phyloP scores from a whole-genome alignment of 306 rosid genomes.

The Cucumis melo region DNA sequence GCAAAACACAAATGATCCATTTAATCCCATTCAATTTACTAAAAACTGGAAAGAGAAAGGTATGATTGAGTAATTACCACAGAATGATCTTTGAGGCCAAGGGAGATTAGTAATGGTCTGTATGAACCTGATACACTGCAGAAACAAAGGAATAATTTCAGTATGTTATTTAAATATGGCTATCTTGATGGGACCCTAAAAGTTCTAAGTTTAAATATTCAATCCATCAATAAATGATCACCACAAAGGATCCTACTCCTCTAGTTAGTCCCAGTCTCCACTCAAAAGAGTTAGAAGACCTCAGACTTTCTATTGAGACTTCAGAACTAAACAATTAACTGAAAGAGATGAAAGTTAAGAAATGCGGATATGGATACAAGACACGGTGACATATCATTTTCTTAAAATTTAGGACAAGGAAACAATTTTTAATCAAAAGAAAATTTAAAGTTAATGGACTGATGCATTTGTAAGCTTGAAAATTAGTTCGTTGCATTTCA shows the following conservation, averaged over 20 bases:
- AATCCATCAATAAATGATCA: neutral
- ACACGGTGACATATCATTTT: no score
- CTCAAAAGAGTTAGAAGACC: neutral
- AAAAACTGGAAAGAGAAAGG: neutral
- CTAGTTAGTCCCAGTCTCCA: neutral
- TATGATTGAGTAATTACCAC: conserved; percentile 20
- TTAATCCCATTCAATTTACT: neutral
- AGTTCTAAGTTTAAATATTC: neutral
- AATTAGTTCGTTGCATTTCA: no score
- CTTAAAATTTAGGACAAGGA: no score
- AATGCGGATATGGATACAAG: no score
- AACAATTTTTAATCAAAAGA: no score
- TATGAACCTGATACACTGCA: conserved; percentile 58
- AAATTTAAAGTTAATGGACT: no score
- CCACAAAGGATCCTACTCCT: neutral
- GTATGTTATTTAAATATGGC: neutral
- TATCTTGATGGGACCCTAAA: neutral
- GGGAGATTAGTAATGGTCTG: conserved; percentile 61
- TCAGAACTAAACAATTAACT: neutral
- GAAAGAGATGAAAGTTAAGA: neutral
- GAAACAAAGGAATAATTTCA: conserved; percentile 7
- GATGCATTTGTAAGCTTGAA: no score
- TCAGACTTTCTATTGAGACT: neutral
- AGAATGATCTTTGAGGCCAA: conserved; percentile 90
- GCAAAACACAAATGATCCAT: conserved; percentile 12